Conservation (phyloP, 1,284 basidiomycete genomes). For the Hypsizygus ulmarius region DNA sequence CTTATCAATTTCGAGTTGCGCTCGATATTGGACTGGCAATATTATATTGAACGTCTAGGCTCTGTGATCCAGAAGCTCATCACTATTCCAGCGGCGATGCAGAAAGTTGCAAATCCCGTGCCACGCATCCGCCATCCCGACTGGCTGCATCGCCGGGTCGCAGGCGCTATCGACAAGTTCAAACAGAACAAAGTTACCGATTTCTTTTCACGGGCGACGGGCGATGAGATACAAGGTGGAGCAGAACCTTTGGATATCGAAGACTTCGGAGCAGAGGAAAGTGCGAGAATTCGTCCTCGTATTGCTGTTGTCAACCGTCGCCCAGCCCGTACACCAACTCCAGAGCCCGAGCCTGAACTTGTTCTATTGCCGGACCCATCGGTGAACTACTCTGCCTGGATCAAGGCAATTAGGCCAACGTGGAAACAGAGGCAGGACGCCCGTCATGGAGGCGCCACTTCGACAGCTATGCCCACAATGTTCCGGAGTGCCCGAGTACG, state of each 20-base stretch:
- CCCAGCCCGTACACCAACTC: conserved; percentile 35
- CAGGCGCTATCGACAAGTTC: conserved; percentile 91
- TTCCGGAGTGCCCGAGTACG: conserved; percentile 73
- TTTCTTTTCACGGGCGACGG: conserved; percentile 74
- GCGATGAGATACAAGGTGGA: conserved; percentile 30
- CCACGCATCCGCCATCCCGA: conserved; percentile 96
- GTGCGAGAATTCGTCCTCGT: conserved; percentile 35
- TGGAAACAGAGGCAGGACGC: conserved; percentile 71
- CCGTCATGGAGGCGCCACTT: conserved; percentile 39
- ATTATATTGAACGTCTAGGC: conserved; percentile 97
- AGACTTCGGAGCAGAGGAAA: conserved; percentile 49
- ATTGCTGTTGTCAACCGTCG: conserved; percentile 60
- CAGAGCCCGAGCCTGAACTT: conserved; percentile 39
- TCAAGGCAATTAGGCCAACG: conserved; percentile 74
- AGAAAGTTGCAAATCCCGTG: conserved; percentile 95
- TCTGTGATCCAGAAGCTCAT: conserved; percentile 99
- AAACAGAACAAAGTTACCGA: conserved; percentile 97
- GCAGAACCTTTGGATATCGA: conserved; percentile 58
- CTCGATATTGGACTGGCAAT: conserved; percentile 96
- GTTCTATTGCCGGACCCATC: conserved; percentile 57
- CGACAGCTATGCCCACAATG: conserved; percentile 67
- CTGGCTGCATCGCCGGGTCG: conserved; percentile 93
- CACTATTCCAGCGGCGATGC: conserved; percentile 98
- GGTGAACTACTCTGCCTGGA: conserved; percentile 76
- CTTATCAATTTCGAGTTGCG: conserved; percentile 90